phyloP scores from a whole-genome alignment of 345 rosid species.

The Citrus reticulata region DNA sequence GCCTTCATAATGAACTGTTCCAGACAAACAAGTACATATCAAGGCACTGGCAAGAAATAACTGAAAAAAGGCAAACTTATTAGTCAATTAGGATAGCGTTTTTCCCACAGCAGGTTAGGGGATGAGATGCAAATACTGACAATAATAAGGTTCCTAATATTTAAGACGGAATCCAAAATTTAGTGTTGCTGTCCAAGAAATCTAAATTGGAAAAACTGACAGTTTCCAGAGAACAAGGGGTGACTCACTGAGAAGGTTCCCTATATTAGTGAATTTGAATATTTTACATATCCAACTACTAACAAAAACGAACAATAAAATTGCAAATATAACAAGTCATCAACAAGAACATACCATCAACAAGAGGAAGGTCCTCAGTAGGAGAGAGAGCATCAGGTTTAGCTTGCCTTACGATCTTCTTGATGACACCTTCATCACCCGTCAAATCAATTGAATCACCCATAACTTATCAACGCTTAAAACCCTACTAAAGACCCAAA shows the following conservation, averaged over 20 bases:
- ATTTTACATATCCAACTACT: background rate
- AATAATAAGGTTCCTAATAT: background rate
- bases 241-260: too few species aligned
- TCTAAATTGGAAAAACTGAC: background rate
- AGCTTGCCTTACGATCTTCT: constrained; percentile 56
- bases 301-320: background rate
- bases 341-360: constrained; percentile 55
- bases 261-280: background rate
- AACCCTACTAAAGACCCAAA: constrained; percentile 5
- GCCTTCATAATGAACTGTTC: constrained; percentile 87
- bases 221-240: background rate
- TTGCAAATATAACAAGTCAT: background rate
- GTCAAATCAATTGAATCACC: constrained; percentile 60
- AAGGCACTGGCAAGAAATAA: background rate
- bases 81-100: background rate
- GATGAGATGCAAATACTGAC: background rate
- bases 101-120: background rate
- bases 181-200: background rate
- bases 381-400: constrained; percentile 63
- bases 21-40: constrained; percentile 9
- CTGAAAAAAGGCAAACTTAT: background rate
- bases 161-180: background rate
- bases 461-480: constrained; percentile 34
- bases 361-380: constrained; percentile 76
- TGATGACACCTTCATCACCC: constrained; percentile 82